These are phyloP conservation scores for Colletotrichum salicis DNA, from an alignment of 2,329 filamentous ascomycete genomes.

Conservation along the genomic window DNA sequence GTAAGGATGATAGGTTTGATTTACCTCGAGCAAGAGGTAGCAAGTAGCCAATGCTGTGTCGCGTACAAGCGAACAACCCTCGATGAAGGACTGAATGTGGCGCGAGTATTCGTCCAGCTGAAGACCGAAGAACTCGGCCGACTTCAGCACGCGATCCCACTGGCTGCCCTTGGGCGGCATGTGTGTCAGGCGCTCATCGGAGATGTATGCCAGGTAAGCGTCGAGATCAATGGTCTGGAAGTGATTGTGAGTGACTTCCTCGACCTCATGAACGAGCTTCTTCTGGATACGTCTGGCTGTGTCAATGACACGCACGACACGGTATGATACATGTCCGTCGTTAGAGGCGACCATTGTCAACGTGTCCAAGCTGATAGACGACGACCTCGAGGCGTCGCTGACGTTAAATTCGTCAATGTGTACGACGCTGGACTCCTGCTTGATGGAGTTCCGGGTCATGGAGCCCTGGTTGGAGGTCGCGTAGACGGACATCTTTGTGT, in stretches of 20 bases:
- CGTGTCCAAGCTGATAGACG: conserved; percentile 13
- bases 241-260: conserved; percentile 17
- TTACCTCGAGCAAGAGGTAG: conserved; percentile 51
- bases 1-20: background rate
- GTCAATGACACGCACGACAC: conserved; percentile 9
- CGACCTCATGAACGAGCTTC: conserved; percentile 20
- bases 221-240: conserved; percentile 25
- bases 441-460: conserved; percentile 10
- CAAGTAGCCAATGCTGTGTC: conserved; percentile 50
- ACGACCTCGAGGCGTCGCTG: conserved; percentile 23
- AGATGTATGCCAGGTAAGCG: conserved; percentile 49
- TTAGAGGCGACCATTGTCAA: conserved; percentile 2
- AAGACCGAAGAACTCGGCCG: conserved; percentile 53
- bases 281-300: background rate
- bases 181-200: conserved; percentile 51
- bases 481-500: conserved; percentile 18
- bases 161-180: conserved; percentile 53
- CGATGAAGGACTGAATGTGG: conserved; percentile 43
- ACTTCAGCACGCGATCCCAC: conserved; percentile 53
- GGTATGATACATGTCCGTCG: background rate
- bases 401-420: background rate
- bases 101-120: conserved; percentile 50
- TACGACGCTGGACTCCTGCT: conserved; percentile 1
- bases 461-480: conserved; percentile 2
- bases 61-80: conserved; percentile 38